Base-by-base conservation (phyloP, 2,329 filamentous ascomycete species). In the Dichotomopilus funicola region DNA sequence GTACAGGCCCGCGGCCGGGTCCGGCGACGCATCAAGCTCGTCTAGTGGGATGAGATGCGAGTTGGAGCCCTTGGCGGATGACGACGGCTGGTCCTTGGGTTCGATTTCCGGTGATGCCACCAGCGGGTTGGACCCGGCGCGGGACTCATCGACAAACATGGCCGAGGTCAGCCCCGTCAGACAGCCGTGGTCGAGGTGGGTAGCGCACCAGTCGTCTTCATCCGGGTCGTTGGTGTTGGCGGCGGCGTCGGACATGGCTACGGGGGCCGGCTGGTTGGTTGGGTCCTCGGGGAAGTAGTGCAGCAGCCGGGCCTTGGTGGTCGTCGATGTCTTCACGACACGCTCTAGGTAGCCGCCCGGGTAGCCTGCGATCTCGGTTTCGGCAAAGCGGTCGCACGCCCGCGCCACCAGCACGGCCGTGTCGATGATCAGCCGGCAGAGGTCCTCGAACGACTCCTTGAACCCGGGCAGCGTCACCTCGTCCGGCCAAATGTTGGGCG, bases 191-290 rank as follows among this genome's bases (percentile, higher is more conserved):
- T 97, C 92, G 55, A 94, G 76, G 69, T 94, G 88, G 1, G 87
- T 90, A 3, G 91, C 89, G 70, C 92, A 99, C 94, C 94, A 99
- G 72, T 95, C 89, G 70, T 96, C 91, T 58, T 90, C 86, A 53
- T 75, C 75, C 37, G 69, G 71, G 42, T 71, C 70, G 7, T 69
- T 56, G 41, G 51, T 57, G 49, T 61, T 68, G n/a, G 63, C 65
- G 31, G 55, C 41, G 60, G 71, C 61, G 59, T 71, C 66, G 12
- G 70, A 51, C 45, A 58, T 52, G 41, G 49, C 51, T 36, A 60
- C 67, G 12, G 66, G 64, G 11, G 71, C 62, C 19, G 66, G 64
- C 12, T 66, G 65, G 3, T 49, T 48, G 38, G 58, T 38, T 8
- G 69, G 67, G 27, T 71, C 73, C 67, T 78, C 78, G 1, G 92